Evolutionary conservation across 2,329 filamentous ascomycete genomes (phyloP).

Genomic region (Truncatella angustata): DNA sequence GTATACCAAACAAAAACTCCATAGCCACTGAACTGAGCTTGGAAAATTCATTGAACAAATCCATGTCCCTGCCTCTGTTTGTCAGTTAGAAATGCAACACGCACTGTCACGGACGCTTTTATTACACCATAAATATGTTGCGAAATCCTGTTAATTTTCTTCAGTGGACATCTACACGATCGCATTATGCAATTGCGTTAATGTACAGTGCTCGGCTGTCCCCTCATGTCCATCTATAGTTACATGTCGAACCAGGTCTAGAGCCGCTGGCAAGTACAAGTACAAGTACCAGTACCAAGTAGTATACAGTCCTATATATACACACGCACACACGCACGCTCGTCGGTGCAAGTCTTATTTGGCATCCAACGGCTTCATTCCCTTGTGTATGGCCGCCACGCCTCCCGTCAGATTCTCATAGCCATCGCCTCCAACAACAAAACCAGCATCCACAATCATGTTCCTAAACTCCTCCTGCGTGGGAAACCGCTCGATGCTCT

Average conservation of each 20-base stretch:
- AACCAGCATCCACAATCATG: constrained; percentile 83
- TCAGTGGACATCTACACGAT: too few species aligned
- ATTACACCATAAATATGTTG: too few species aligned
- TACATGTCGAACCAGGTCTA: not conserved
- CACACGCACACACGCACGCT: not conserved
- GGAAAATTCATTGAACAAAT: too few species aligned
- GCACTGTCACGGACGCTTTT: too few species aligned
- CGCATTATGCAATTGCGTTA: not conserved
- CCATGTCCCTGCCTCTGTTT: too few species aligned
- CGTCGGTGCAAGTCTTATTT: not conserved
- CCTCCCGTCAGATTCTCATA: constrained; percentile 92
- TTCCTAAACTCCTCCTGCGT: constrained; percentile 78
- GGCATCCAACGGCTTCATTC: constrained; percentile 69
- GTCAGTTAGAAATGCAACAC: too few species aligned
- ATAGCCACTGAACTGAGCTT: too few species aligned
- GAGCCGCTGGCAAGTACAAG: constrained; percentile 3
- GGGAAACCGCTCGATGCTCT: constrained; percentile 94
- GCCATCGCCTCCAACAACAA: constrained; percentile 75
- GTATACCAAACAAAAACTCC: too few species aligned
- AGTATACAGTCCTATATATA: too few species aligned
- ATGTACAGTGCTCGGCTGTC: not conserved
- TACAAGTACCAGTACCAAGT: too few species aligned
- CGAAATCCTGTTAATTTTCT: too few species aligned
- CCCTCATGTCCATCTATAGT: not conserved
- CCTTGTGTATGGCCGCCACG: constrained; percentile 94